Evolutionary conservation across 192 early-diverging fungal genomes (phyloP), one percentile per base, ranked within the genome.

Genomic region (Jimgerdemannia flammicorona): DNA sequence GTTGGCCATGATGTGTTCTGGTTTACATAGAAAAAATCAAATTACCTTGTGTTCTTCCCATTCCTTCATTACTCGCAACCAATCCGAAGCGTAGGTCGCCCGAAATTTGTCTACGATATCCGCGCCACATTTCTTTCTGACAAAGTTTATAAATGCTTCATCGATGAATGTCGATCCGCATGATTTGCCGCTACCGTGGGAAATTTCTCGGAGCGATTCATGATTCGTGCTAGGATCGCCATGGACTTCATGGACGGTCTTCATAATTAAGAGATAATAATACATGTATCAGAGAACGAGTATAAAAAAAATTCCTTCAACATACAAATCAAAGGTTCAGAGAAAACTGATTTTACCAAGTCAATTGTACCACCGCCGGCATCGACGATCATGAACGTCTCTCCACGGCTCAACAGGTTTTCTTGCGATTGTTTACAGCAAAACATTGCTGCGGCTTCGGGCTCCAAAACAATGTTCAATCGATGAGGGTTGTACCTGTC

Each of bases 121-220:
- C 0, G 8, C 14, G 49, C 49, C 49, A 59, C 49, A 59, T 59
- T 59, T 6, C 6, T 10, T 14, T 2, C 2, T 59, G 49, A 59
- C 49, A 14, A 59, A 59, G 8, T 59, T 6, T 0, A 59, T 59
- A 14, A 59, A 59, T 59, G 49, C 49, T 74, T 73, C 71, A 69
- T 83, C 81, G 10, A 83, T 64, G 78, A 74, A 77, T 65, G 77
- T 76, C 4, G 78, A 79, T 4, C 81, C 81, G 18, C 78, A 83
- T 11, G 71, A 80, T 20, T 67, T 78, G 65, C 78, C 78, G 11
- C 73, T 65, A n/a, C 81, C 72, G 64, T 80, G 75, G 19, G 81
- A 79, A 41, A 75, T 75, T 65, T 83, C 81, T 19, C 75, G 73
- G 3, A 83, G 42, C 54, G 49, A 59, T 59, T 59, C 49, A 14